Base-by-base conservation (phyloP, 2,329 filamentous ascomycete genomes). In the Cladosporium halotolerans region DNA sequence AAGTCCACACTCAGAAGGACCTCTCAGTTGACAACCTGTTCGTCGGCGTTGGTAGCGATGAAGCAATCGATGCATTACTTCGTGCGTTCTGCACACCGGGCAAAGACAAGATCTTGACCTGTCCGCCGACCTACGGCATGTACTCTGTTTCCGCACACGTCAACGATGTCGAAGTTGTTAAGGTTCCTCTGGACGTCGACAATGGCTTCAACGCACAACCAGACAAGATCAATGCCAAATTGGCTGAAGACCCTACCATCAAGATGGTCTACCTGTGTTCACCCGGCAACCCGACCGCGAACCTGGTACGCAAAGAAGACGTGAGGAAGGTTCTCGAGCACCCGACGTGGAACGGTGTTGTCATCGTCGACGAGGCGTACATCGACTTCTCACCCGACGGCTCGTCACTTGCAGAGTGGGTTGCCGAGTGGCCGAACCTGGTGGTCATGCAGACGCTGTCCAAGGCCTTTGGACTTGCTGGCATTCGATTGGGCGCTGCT, bases 361-460 rank as follows among this genome's bases (percentile, higher is more conserved):
- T 99, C 2, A 83, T 96, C 3, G 76, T 97, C 23, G 93, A 99
- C 70, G 93, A 99, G 73, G 93, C 93, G 14, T 99, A 99, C 72
- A 84, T 99, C 63, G 93, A 99, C 73, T 99, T 97, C 66, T 86
- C 91, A 6, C 83, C 84, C 5, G 83, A 86, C 45, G 84, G 81
- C 23, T 79, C 88, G 40, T 95, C 88, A 60, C 79, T 97, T 23
- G 92, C 93, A 23, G 88, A 95, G 71, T 95, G 89, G 86, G 91
- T 95, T 1, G 78, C 81, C 34, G 90, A 96, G 65, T 95, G 88
- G 82, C 91, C 92, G 47, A 99, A 99, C 70, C 78, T 99, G 23
- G 90, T 96, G 14, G 91, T 99, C 54, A 89, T 97, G 88, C 93
- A 99, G 76, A 99, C 93, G 1, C 79, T 97, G n/a, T 95, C 88